Conservation (phyloP, 2,329 filamentous ascomycete species). For the Xylaria sp. region DNA sequence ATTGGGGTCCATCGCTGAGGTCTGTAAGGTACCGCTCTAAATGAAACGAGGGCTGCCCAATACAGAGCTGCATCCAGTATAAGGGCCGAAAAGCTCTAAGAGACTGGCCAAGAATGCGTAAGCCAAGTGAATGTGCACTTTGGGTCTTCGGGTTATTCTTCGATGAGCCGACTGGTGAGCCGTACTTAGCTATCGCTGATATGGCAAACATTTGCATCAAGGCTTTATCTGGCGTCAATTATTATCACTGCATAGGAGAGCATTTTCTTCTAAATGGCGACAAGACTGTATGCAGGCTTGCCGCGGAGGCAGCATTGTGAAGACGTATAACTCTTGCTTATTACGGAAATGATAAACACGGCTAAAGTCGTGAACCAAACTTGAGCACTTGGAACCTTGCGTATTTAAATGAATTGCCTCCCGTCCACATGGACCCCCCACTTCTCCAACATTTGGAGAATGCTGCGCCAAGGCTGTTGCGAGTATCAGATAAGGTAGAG, state of each 20-base stretch:
- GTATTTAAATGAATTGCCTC: slow-evolving; percentile 20
- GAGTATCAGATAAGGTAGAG: slow-evolving; percentile 21
- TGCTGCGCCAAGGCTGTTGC: slow-evolving; percentile 16
- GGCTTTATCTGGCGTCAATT: not conserved
- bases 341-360: slow-evolving; percentile 37
- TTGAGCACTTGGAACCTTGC: slow-evolving; percentile 30
- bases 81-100: slow-evolving; percentile 34
- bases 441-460: slow-evolving; percentile 31
- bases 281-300: not conserved
- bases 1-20: not conserved
- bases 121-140: slow-evolving; percentile 17
- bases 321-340: slow-evolving; percentile 21
- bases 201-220: slow-evolving; percentile 12
- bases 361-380: slow-evolving; percentile 35
- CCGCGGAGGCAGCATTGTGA: slow-evolving; percentile 24
- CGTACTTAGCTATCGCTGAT: not conserved
- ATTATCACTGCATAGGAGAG: not conserved
- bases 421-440: slow-evolving; percentile 23
- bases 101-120: slow-evolving; percentile 9
- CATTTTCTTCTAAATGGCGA: slow-evolving; percentile 1
- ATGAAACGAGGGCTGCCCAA: slow-evolving; percentile 25
- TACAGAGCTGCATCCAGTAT: slow-evolving; percentile 1
- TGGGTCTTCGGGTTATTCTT: slow-evolving; percentile 15
- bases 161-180: slow-evolving; percentile 5
- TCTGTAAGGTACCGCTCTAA: slow-evolving; percentile 4